Evolutionary conservation across 768 basidiomycete species (phyloP).

Genomic region (Pholiota conissans): DNA sequence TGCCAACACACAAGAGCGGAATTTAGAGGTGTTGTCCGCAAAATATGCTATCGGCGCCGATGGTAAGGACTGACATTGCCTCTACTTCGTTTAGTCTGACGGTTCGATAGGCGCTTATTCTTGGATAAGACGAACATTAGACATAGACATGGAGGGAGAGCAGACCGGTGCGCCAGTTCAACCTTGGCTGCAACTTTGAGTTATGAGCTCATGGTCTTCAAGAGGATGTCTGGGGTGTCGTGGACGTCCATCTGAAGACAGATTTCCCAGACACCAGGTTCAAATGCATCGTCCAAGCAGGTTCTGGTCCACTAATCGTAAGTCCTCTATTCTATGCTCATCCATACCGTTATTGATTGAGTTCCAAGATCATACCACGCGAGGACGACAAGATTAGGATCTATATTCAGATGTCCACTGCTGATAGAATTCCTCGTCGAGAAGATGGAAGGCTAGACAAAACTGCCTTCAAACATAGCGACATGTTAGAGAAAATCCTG

Average conservation of each 20-base stretch:
- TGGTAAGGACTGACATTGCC: not conserved
- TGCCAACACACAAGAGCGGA: not conserved
- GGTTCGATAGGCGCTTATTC: conserved; percentile 6
- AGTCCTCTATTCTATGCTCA: not conserved
- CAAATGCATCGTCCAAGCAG: conserved; percentile 9
- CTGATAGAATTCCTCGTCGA: conserved; percentile 8
- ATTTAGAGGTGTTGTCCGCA: conserved; percentile 2
- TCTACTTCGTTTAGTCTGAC: not conserved
- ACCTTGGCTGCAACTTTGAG: not conserved
- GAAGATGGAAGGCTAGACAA: conserved; percentile 7
- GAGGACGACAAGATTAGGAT: conserved; percentile 11
- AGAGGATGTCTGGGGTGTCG: conserved; percentile 17
- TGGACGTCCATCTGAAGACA: conserved; percentile 7
- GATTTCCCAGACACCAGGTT: conserved; percentile 11
- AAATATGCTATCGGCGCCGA: conserved; percentile 12
- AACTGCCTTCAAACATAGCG: not conserved
- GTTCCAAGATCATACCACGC: conserved; percentile 9
- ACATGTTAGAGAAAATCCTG: conserved; percentile 4
- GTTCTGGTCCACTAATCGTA: conserved; percentile 11
- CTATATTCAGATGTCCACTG: conserved; percentile 8
- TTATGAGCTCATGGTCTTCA: not conserved
- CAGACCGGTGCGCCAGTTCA: conserved; percentile 7
- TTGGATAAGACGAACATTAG: conserved; percentile 7
- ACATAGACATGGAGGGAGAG: conserved; percentile 12
- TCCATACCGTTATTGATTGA: not conserved